Conservation (phyloP, 257 asterid genomes). For the Verbascum thapsus region DNA sequence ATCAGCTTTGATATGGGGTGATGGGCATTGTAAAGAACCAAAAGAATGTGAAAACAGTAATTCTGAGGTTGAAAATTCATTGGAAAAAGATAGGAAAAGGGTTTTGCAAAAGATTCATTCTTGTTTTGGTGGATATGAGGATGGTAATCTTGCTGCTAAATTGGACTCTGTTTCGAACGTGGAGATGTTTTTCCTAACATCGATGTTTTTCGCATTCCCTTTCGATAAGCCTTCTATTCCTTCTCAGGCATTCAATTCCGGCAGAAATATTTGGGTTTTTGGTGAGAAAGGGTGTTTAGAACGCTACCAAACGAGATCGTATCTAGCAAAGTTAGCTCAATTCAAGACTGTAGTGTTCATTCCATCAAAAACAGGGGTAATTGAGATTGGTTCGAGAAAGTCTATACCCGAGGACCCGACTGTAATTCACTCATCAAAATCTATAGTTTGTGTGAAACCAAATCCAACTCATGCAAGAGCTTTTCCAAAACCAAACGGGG, state of each 20-base stretch:
- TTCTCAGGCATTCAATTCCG: slow-evolving; percentile 66
- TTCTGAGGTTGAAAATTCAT: slow-evolving; percentile 16
- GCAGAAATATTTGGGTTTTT: slow-evolving; percentile 58
- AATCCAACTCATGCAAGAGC: slow-evolving; percentile 40
- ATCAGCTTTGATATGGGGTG: slow-evolving; percentile 70
- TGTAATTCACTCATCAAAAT: slow-evolving; percentile 46
- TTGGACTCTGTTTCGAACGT: slow-evolving; percentile 51
- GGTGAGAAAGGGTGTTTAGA: slow-evolving; percentile 45
- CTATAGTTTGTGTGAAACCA: slow-evolving; percentile 32
- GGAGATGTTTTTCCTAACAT: slow-evolving; percentile 60
- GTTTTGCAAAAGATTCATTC: slow-evolving; percentile 52
- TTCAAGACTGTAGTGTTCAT: slow-evolving; percentile 45
- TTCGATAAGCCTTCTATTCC: slow-evolving; percentile 65
- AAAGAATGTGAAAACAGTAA: slow-evolving; percentile 36
- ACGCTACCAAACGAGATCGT: slow-evolving; percentile 55
- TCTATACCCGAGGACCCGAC: slow-evolving; percentile 48
- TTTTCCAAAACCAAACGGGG: slow-evolving; percentile 53
- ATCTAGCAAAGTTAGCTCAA: slow-evolving; percentile 46
- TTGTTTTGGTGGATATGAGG: slow-evolving; percentile 56
- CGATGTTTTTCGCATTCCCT: slow-evolving; percentile 62
- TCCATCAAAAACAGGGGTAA: slow-evolving; percentile 58
- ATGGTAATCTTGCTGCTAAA: slow-evolving; percentile 49
- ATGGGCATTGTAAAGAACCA: slow-evolving; percentile 56
- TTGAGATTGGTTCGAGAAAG: slow-evolving; percentile 58
- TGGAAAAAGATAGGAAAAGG: slow-evolving; percentile 41